Conservation (phyloP, 2,329 filamentous ascomycete genomes). For the Colletotrichum euphorbiae region DNA sequence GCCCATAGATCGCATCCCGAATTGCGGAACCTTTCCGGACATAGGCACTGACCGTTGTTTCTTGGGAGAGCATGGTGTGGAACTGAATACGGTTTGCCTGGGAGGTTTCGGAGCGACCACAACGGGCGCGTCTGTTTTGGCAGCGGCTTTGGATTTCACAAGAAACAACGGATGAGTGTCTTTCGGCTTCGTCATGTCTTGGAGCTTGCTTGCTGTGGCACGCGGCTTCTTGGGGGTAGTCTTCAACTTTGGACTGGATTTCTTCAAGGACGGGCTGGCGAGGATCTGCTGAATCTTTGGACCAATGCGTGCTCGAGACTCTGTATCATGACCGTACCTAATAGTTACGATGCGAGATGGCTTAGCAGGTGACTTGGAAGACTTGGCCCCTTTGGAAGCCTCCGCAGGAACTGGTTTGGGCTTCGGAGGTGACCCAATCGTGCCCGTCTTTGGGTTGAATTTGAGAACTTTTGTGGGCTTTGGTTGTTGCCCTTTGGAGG, state of each 20-base stretch:
- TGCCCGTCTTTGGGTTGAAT: constrained; percentile 71
- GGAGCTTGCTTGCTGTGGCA: constrained; percentile 42
- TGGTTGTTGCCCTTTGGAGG: constrained; percentile 33
- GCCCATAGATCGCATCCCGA: constrained; percentile 57
- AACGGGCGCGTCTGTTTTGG: constrained; percentile 37
- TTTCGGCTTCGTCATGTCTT: constrained; percentile 44
- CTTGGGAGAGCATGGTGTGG: constrained; percentile 65
- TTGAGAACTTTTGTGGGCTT: constrained; percentile 57
- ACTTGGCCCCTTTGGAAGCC: constrained; percentile 25
- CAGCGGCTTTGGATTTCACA: constrained; percentile 39
- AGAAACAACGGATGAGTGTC: constrained; percentile 58
- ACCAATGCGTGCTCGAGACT: constrained; percentile 62
- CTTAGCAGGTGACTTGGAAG: constrained; percentile 20
- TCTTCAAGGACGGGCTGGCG: constrained; percentile 39
- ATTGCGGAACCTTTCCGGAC: constrained; percentile 52
- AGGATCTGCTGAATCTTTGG: constrained; percentile 74
- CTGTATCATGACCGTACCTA: constrained; percentile 48
- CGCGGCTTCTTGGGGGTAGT: constrained; percentile 45
- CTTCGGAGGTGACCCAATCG: constrained; percentile 70
- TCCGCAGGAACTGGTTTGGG: constrained; percentile 54
- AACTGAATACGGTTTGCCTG: constrained; percentile 60
- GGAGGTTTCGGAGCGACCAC: constrained; percentile 39
- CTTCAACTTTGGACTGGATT: constrained; percentile 43
- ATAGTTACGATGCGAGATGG: constrained; percentile 29
- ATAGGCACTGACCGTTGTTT: constrained; percentile 49